These are phyloP conservation scores for Intubia oerlemansii DNA, from an alignment of 2,329 filamentous ascomycete species.

Conservation along the genomic window DNA sequence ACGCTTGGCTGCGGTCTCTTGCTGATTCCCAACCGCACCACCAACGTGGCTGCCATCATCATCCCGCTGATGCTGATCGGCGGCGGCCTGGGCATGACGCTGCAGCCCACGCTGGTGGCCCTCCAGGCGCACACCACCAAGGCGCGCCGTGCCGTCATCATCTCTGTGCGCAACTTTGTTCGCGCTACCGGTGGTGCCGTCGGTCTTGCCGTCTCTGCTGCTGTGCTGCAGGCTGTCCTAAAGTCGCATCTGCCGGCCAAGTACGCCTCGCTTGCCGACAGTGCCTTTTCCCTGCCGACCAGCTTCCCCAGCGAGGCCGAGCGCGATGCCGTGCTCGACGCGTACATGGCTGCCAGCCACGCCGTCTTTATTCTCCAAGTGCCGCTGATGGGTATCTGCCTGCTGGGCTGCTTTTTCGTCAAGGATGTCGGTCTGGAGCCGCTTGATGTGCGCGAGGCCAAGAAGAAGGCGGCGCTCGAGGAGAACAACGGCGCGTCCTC, in stretches of 20 bases:
- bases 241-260: constrained; percentile 5
- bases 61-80: constrained; percentile 15
- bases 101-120: constrained; percentile 18
- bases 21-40: constrained; percentile 10
- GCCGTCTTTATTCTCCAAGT: constrained; percentile 35
- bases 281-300: constrained; percentile 12
- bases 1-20: constrained; percentile 15
- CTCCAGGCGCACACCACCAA: constrained; percentile 16
- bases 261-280: constrained; percentile 9
- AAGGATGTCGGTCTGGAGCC: constrained; percentile 24
- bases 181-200: constrained; percentile 16
- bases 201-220: constrained; percentile 13
- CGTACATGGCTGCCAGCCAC: constrained; percentile 20
- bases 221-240: constrained; percentile 13
- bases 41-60: constrained; percentile 11
- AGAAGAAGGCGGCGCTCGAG: constrained; percentile 1
- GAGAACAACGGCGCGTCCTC: no score
- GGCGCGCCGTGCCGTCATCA: constrained; percentile 17
- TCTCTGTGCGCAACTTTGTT: constrained; percentile 17
- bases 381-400: constrained; percentile 27
- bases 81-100: constrained; percentile 13
- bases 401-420: constrained; percentile 28
- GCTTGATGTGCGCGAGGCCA: constrained; percentile 5
- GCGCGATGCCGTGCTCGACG: constrained; percentile 7
- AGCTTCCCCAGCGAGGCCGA: constrained; percentile 4